These are phyloP conservation scores for Stereocaulon alpinum DNA, from an alignment of 495 filamentous ascomycete species.

Conservation along the genomic window DNA sequence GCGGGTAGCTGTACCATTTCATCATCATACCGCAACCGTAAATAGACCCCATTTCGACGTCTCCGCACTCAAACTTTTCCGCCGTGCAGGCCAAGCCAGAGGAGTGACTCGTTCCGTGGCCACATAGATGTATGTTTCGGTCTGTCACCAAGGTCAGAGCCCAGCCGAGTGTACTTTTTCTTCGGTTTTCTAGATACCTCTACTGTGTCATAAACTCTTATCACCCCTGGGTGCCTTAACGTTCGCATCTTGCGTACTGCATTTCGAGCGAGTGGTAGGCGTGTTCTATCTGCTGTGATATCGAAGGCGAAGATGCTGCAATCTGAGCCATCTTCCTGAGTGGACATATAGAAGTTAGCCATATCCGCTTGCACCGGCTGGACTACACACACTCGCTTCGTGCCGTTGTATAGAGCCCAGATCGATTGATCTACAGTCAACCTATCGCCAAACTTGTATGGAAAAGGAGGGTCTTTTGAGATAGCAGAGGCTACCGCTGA, in stretches of 20 bases:
- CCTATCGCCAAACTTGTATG: constrained; percentile 82
- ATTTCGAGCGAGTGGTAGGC: constrained; percentile 80
- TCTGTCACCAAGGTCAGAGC: constrained; percentile 40
- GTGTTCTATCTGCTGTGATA: constrained; percentile 61
- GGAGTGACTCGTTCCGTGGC: constrained; percentile 84
- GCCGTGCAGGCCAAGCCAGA: constrained; percentile 72
- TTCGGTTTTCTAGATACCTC: constrained; percentile 51
- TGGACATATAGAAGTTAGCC: background rate
- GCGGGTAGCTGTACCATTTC: background rate
- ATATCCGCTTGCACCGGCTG: constrained; percentile 7
- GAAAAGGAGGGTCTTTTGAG: constrained; percentile 84
- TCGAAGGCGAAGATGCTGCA: constrained; percentile 98
- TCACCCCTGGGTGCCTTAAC: constrained; percentile 83
- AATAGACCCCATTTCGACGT: constrained; percentile 93
- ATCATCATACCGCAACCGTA: constrained; percentile 58
- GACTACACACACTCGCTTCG: constrained; percentile 57
- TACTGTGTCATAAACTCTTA: constrained; percentile 85
- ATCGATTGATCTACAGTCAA: constrained; percentile 82
- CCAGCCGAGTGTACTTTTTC: background rate
- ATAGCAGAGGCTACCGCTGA: constrained; percentile 95
- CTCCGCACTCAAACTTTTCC: constrained; percentile 74
- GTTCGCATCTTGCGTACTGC: constrained; percentile 86
- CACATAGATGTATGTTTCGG: constrained; percentile 87
- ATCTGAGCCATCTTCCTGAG: constrained; percentile 77
- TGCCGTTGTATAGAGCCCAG: constrained; percentile 88